Percentiles rank a stretch among this genome's conserved stretches.
These are phyloP conservation scores for Postia placenta DNA, from an alignment of 768 basidiomycete species.

Conservation along the genomic window DNA sequence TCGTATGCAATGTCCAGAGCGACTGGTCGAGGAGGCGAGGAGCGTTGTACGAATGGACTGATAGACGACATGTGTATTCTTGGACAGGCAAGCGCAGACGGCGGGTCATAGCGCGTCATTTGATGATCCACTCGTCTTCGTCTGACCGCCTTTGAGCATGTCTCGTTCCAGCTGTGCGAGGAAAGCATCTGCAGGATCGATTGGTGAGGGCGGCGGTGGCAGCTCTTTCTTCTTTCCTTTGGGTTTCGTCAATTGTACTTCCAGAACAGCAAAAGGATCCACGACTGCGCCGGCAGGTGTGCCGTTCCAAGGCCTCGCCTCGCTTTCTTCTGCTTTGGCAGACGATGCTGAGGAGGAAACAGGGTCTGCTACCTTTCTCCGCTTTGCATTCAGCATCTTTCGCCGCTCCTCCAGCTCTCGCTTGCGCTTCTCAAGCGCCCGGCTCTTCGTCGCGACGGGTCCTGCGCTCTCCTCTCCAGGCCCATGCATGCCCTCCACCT, in stretches of 20 bases:
- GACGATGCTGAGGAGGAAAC: not conserved
- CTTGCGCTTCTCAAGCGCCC: constrained; percentile 69
- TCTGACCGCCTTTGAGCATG: constrained; percentile 33
- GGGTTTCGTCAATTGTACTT: constrained; percentile 22
- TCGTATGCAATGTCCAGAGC: constrained; percentile 44
- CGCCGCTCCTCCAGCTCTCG: constrained; percentile 65
- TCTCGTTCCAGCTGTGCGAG: constrained; percentile 61
- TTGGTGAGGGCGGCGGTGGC: constrained; percentile 10
- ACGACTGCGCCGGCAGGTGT: not conserved
- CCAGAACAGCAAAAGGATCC: constrained; percentile 50
- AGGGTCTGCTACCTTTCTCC: constrained; percentile 40
- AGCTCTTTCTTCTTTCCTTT: constrained; percentile 21
- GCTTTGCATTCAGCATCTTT: constrained; percentile 57
- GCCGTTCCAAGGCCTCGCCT: not conserved
- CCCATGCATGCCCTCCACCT: constrained; percentile 69
- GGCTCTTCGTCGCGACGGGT: constrained; percentile 30
- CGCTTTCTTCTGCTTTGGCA: not conserved
- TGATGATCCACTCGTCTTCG: too few relatives aligned
- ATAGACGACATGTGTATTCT: not conserved
- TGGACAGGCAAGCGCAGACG: too few relatives aligned
- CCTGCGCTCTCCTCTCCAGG: constrained; percentile 17
- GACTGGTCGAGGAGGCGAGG: constrained; percentile 36
- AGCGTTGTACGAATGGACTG: not conserved
- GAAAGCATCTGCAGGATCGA: constrained; percentile 54
- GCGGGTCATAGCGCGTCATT: too few relatives aligned